phyloP scores from a whole-genome alignment of 768 basidiomycete species.

The Podaxis rugospora region DNA sequence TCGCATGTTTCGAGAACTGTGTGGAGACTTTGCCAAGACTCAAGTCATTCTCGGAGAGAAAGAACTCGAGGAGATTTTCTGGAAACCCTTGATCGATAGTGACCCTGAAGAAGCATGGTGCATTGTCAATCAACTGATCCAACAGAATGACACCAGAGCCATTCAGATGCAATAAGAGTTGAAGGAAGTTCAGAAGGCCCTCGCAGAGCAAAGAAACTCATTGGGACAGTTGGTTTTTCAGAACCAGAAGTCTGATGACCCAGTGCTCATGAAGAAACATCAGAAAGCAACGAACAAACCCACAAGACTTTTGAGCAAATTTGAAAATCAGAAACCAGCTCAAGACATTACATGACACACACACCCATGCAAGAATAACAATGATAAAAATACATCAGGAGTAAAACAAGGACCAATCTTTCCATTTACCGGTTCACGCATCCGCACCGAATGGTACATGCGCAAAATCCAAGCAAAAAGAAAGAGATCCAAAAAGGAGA shows the following conservation, averaged over 20 bases:
- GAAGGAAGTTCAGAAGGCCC: neutral
- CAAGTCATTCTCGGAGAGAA: constrained; percentile 15
- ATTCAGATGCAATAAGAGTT: constrained; percentile 1
- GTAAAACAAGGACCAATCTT: neutral
- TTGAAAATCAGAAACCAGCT: neutral
- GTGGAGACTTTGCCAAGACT: constrained; percentile 6
- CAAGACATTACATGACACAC: no score
- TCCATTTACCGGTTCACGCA: neutral
- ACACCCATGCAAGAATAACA: no score
- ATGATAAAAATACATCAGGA: no score
- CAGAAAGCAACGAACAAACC: neutral
- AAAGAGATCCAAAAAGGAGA: no score
- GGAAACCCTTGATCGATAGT: constrained; percentile 14
- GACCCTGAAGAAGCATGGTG: constrained; percentile 7
- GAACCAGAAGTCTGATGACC: neutral
- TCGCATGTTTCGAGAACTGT: constrained; percentile 11
- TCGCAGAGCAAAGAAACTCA: neutral
- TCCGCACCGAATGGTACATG: neutral
- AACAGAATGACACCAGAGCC: neutral
- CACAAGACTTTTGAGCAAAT: constrained; percentile 1
- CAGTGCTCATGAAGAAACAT: neutral
- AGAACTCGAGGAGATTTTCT: constrained; percentile 16
- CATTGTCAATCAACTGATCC: neutral
- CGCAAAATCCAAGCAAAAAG: neutral
- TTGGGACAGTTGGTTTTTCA: neutral